Evolutionary conservation across 2,329 filamentous ascomycete genomes (phyloP).

Genomic region (Alternaria ethzedia): DNA sequence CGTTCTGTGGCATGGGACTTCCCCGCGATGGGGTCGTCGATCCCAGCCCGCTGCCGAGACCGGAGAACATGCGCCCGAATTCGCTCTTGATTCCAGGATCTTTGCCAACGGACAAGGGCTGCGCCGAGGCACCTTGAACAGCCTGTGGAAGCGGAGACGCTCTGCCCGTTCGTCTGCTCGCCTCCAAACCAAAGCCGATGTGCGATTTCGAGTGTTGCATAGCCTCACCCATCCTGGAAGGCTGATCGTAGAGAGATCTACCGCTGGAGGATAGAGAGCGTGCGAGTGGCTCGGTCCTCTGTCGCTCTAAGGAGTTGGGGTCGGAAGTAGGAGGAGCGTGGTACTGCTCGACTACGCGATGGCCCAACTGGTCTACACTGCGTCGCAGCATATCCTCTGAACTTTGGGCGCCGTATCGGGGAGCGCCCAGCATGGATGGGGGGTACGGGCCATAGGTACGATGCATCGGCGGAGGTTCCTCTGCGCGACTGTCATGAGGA

Average conservation of each 20-base stretch:
- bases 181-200: conserved; percentile 74
- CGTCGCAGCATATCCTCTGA: conserved; percentile 43
- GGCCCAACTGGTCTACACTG: conserved; percentile 40
- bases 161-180: conserved; percentile 80
- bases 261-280: conserved; percentile 45
- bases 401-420: conserved; percentile 29
- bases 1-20: conserved; percentile 55
- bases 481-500: conserved; percentile 32
- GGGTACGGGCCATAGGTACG: conserved; percentile 42
- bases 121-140: conserved; percentile 87
- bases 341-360: conserved; percentile 47
- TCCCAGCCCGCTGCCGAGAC: conserved; percentile 77
- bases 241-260: conserved; percentile 46
- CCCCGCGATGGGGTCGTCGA: conserved; percentile 61
- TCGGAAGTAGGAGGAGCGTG: conserved; percentile 49
- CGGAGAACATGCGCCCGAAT: conserved; percentile 92
- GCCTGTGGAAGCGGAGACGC: conserved; percentile 90
- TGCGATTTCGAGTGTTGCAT: conserved; percentile 69
- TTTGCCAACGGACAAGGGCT: conserved; percentile 76
- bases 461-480: conserved; percentile 39
- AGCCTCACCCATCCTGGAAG: conserved; percentile 56
- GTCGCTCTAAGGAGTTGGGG: conserved; percentile 42
- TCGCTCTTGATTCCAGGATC: conserved; percentile 94
- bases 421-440: conserved; percentile 27
- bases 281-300: conserved; percentile 42